These are phyloP conservation scores for Friedmanniomyces simplex DNA, from an alignment of 495 filamentous ascomycete species.

Conservation along the genomic window DNA sequence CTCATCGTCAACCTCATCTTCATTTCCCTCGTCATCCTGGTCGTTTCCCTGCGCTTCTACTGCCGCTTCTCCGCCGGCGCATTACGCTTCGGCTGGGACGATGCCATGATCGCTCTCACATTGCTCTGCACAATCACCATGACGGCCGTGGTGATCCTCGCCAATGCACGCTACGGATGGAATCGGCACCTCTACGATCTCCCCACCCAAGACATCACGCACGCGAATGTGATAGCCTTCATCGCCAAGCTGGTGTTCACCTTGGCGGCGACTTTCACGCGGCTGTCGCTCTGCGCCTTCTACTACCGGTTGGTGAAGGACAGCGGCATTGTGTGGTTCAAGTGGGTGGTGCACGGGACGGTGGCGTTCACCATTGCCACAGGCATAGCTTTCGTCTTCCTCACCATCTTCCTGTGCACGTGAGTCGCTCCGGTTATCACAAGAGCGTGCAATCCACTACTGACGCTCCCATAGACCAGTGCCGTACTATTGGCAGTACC, in stretches of 20 bases:
- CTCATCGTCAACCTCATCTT: constrained; percentile 25
- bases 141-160: constrained; percentile 22
- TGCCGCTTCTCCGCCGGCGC: constrained; percentile 18
- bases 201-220: neutral
- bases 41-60: constrained; percentile 22
- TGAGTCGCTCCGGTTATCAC: constrained; percentile 23
- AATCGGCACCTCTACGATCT: constrained; percentile 36
- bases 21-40: constrained; percentile 21
- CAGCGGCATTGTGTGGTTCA: constrained; percentile 30
- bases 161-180: constrained; percentile 37
- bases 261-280: constrained; percentile 43
- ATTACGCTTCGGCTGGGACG: constrained; percentile 25
- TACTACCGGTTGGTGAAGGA: constrained; percentile 42
- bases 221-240: constrained; percentile 38
- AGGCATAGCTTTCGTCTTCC: constrained; percentile 38
- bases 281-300: constrained; percentile 48
- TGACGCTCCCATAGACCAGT: constrained; percentile 33
- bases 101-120: constrained; percentile 22
- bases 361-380: constrained; percentile 38
- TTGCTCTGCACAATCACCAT: constrained; percentile 22
- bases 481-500: constrained; percentile 42
- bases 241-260: constrained; percentile 44
- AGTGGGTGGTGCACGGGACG: constrained; percentile 33
- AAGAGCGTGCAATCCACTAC: neutral
- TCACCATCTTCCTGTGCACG: constrained; percentile 48